A percentile compares a stretch with the other conserved stretches of the same genome.
Conservation (phyloP, 352 stramenopile genomes). For the Elongisporangium undulatum region DNA sequence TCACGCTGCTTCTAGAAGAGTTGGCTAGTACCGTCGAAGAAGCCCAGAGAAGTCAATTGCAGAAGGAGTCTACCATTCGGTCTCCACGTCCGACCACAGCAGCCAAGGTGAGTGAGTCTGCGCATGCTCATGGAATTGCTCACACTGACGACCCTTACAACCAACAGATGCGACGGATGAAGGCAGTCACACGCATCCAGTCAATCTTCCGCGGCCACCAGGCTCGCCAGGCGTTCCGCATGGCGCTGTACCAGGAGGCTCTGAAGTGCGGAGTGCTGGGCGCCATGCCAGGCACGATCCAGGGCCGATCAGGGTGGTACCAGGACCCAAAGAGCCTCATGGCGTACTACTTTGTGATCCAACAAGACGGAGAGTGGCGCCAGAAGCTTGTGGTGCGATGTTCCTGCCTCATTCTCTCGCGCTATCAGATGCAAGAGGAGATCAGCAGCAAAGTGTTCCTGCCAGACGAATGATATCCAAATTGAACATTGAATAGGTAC, state of each 20-base stretch:
- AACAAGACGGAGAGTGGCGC: conserved; percentile 50
- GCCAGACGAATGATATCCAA: neutral
- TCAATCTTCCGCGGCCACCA: conserved; percentile 48
- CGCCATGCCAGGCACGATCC: conserved; percentile 60
- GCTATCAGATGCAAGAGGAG: conserved; percentile 58
- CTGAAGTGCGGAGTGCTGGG: conserved; percentile 58
- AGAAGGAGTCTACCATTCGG: neutral
- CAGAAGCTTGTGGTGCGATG: conserved; percentile 60
- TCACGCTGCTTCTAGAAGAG: neutral
- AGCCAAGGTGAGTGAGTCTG: neutral
- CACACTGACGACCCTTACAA: no score
- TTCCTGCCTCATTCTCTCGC: conserved; percentile 50
- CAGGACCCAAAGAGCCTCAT: conserved; percentile 68
- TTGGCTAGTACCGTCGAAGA: neutral
- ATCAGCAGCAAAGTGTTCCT: conserved; percentile 30
- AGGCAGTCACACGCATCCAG: conserved; percentile 40
- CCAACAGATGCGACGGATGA: neutral
- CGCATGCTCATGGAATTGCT: no score
- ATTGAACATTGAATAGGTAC: neutral
- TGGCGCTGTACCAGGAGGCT: conserved; percentile 63
- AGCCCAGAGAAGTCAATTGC: neutral
- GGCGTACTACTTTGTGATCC: conserved; percentile 73
- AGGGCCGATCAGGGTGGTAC: conserved; percentile 70
- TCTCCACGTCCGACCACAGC: neutral
- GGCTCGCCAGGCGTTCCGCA: conserved; percentile 42